These are phyloP conservation scores for Cardamine occulta DNA, from an alignment of 345 rosid species.

Conservation along the genomic window DNA sequence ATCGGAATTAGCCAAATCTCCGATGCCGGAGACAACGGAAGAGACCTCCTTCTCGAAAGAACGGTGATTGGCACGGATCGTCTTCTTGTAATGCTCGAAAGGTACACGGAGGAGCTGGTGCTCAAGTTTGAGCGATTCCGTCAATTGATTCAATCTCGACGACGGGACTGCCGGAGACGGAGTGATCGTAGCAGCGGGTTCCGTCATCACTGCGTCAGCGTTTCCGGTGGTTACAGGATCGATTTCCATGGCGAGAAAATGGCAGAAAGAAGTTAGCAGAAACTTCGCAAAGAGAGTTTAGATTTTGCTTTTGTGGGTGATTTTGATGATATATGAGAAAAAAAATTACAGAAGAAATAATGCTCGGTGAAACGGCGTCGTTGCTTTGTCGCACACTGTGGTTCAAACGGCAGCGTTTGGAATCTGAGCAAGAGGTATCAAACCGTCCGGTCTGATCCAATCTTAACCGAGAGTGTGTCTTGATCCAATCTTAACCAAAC, in stretches of 20 bases:
- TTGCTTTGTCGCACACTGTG: not conserved
- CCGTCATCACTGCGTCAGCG: constrained; percentile 42
- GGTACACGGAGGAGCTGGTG: constrained; percentile 95
- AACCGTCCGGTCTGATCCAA: constrained; percentile 7
- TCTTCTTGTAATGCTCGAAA: constrained; percentile 93
- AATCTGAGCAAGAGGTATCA: not conserved
- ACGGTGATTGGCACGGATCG: constrained; percentile 88
- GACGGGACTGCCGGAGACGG: constrained; percentile 47
- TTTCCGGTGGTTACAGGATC: constrained; percentile 55
- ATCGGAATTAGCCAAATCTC: constrained; percentile 61
- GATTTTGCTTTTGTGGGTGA: constrained; percentile 34
- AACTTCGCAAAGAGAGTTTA: constrained; percentile 15
- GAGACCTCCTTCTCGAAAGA: constrained; percentile 79
- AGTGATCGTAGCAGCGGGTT: constrained; percentile 38
- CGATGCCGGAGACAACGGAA: constrained; percentile 65
- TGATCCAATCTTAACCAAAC: not conserved
- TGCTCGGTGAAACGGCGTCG: constrained; percentile 9
- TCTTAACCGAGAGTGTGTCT: not conserved
- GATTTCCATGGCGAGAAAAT: constrained; percentile 51
- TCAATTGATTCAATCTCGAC: constrained; percentile 60
- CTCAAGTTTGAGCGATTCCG: constrained; percentile 87
- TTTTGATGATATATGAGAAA: constrained; percentile 1
- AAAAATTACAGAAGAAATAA: not conserved
- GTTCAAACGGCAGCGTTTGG: not conserved
- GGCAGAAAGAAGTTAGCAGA: not conserved